Base-by-base conservation (phyloP, 805 yeast species). In the Citeromyces matritensis region DNA sequence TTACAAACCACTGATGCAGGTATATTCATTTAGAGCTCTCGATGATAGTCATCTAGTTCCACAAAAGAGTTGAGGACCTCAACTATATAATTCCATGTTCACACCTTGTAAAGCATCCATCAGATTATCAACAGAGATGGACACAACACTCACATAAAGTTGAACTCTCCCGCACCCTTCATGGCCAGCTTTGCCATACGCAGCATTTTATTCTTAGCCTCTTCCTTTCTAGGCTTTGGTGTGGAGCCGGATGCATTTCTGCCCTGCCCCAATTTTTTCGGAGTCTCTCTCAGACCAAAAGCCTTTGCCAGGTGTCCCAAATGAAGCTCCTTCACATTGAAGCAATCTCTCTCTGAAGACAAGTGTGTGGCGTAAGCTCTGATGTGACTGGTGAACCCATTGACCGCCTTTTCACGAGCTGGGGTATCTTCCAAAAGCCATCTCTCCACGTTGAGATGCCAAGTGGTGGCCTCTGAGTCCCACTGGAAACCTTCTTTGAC, bases 361-460 rank as follows among this genome's bases (percentile, higher is more conserved):
- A 85, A 67, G 58, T 91, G 99, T 0, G 99, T 91, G 5, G 99
- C 83, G 49, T 91, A 91, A 0, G 98, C 98, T 45, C 97, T 69
- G 27, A 91, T 63, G 49, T 88, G 97, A 37, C 94, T 77, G 10
- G 79, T 71, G 48, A 82, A 91, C 3, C 83, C 97, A 45, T 75
- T 70, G 4, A 71, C 68, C 1, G 98, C 96, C 26, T 65, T 48
- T 10, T 68, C 73, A 31, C 73, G 74, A 5, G 72, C 69, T 1
- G 53, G 47, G 1, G 64, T 51, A 43, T 81, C 82, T 40, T 72
- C 91, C 30, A 91, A 55, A 11, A 88, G 60, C 79, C 94, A 78
- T 48, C 96, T 63, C 58, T 91, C 99, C 9, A 85, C 69, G 34
- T 79, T 73, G 41, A 91, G 60, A 49, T 91, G 99, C 88, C 93